phyloP scores from a whole-genome alignment of 192 early-diverging fungal species.

The Piromyces finnis region DNA sequence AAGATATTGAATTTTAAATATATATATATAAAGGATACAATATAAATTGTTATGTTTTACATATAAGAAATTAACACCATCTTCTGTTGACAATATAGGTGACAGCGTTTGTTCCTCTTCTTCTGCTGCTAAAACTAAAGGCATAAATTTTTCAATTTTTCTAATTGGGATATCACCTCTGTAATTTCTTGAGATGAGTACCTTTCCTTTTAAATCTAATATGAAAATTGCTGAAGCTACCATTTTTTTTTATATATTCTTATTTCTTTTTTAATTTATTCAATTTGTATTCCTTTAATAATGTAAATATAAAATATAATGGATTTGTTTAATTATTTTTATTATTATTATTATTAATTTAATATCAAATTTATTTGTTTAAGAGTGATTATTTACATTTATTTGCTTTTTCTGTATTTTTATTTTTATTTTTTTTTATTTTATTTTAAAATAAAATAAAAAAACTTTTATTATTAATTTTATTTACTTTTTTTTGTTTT shows the following conservation, averaged over 20 bases:
- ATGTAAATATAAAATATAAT: too few relatives aligned
- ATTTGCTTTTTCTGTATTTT: too few relatives aligned
- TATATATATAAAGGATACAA: constrained; percentile 27
- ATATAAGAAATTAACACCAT: constrained; percentile 89
- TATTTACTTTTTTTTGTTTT: too few relatives aligned
- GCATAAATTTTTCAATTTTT: constrained; percentile 95
- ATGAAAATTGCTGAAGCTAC: constrained; percentile 69
- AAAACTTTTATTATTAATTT: too few relatives aligned
- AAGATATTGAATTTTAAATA: too few relatives aligned
- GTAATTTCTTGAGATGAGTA: constrained; percentile 94
- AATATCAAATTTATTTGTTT: too few relatives aligned
- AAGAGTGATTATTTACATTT: too few relatives aligned
- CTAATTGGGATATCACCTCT: constrained; percentile 94
- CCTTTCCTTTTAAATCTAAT: constrained; percentile 96
- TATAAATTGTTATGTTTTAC: constrained; percentile 91
- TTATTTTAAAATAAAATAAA: too few relatives aligned
- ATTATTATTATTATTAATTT: too few relatives aligned
- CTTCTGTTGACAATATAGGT: constrained; percentile 78
- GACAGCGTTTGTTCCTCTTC: constrained; percentile 77
- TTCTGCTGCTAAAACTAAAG: constrained; percentile 78
- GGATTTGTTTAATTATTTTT: too few relatives aligned
- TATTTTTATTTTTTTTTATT: too few relatives aligned
- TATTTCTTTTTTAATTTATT: neutral
- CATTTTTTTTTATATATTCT: neutral
- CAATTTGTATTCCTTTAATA: neutral